Conservation (phyloP, 306 rosid genomes). For the Oxytropis ochrocephala region DNA sequence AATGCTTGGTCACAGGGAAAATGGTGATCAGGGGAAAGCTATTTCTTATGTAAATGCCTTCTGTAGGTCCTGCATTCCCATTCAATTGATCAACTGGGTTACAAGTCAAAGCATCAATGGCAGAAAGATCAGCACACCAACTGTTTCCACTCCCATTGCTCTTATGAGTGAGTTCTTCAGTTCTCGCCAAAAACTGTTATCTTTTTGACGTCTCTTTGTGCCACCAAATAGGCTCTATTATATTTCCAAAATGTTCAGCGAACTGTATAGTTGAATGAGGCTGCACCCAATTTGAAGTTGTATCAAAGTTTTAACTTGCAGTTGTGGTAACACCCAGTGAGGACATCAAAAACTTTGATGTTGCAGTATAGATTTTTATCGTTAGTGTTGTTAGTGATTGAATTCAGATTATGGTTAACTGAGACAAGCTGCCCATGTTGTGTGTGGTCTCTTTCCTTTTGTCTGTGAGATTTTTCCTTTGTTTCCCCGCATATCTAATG, state of each 20-base stretch:
- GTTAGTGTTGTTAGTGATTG: conserved; percentile 11
- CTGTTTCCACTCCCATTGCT: conserved; percentile 54
- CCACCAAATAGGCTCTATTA: not conserved
- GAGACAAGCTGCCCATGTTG: conserved; percentile 20
- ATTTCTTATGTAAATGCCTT: conserved; percentile 51
- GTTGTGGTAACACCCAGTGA: too few relatives aligned
- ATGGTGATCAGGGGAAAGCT: conserved; percentile 51
- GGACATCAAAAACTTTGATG: too few relatives aligned
- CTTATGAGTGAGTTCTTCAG: conserved; percentile 55
- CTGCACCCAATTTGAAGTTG: conserved; percentile 1
- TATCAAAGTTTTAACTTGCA: not conserved
- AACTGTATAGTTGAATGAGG: conserved; percentile 10
- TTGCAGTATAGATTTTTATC: too few relatives aligned
- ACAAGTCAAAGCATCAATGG: conserved; percentile 34
- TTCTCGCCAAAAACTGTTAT: not conserved
- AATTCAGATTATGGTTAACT: conserved; percentile 18
- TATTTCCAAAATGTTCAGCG: conserved; percentile 13
- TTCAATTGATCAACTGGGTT: conserved; percentile 63
- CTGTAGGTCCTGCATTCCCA: conserved; percentile 53
- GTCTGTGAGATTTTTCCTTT: not conserved
- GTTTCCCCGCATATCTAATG: not conserved
- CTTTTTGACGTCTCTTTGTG: conserved; percentile 18
- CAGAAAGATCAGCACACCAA: conserved; percentile 45
- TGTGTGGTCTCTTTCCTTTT: not conserved
- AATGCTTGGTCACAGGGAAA: conserved; percentile 46